Conservation (phyloP, 495 filamentous ascomycete genomes). For the Aspergillus nidulans region DNA sequence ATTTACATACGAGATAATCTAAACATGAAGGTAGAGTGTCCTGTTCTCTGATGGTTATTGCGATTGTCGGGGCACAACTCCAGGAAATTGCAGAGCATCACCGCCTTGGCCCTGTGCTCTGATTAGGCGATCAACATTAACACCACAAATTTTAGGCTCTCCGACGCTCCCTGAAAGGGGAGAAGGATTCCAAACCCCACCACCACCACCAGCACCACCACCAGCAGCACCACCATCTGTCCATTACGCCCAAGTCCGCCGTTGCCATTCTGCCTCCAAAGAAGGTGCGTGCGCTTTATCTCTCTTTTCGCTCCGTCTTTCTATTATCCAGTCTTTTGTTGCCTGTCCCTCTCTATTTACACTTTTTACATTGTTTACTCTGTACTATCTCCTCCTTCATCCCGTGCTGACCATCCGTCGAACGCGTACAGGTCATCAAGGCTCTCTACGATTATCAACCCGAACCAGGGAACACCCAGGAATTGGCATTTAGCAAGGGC, state of each 20-base stretch:
- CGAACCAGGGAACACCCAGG: constrained; percentile 57
- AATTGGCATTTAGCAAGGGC: constrained; percentile 86
- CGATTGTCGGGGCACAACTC: constrained; percentile 10
- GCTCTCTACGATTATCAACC: constrained; percentile 91
- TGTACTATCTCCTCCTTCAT: constrained; percentile 5
- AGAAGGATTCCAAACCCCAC: constrained; percentile 69
- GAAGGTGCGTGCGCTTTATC: constrained; percentile 60
- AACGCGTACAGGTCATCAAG: constrained; percentile 74
- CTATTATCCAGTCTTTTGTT: not conserved
- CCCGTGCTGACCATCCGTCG: constrained; percentile 16
- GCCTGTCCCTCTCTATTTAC: constrained; percentile 1
- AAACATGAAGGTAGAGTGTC: constrained; percentile 24
- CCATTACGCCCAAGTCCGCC: constrained; percentile 88
- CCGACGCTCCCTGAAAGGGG: constrained; percentile 81
- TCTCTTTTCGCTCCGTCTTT: constrained; percentile 6
- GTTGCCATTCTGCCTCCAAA: constrained; percentile 93
- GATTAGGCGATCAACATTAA: constrained; percentile 10
- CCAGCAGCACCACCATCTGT: constrained; percentile 77
- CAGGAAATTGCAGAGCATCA: constrained; percentile 13
- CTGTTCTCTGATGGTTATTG: constrained; percentile 9
- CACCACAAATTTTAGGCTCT: constrained; percentile 55
- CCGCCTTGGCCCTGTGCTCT: constrained; percentile 5
- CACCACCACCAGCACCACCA: constrained; percentile 64
- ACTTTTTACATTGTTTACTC: not conserved
- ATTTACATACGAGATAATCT: not conserved